phyloP scores from a whole-genome alignment of 2,329 filamentous ascomycete genomes.

The Fusarium sp. region DNA sequence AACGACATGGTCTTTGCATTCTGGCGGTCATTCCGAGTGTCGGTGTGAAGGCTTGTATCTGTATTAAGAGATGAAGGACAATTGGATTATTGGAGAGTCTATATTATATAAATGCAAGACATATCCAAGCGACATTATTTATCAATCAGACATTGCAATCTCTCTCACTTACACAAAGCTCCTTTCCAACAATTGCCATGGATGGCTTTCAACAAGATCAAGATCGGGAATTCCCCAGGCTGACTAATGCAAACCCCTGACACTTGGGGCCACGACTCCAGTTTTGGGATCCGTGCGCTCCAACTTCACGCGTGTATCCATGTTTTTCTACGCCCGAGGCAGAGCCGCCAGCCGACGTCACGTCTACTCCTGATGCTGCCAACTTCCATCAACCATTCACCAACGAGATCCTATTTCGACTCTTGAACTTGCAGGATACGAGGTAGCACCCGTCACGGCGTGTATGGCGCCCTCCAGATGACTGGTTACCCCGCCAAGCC shows the following conservation, averaged over 20 bases:
- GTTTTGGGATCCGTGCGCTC: conserved; percentile 43
- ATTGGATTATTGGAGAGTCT: background rate
- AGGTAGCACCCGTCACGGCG: conserved; percentile 13
- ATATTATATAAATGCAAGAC: background rate
- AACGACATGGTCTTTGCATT: background rate
- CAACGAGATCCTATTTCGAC: conserved; percentile 37
- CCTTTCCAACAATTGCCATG: conserved; percentile 17
- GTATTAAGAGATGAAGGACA: background rate
- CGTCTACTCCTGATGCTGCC: conserved; percentile 45
- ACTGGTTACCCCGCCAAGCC: conserved; percentile 41
- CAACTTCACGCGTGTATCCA: conserved; percentile 52
- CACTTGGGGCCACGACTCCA: background rate
- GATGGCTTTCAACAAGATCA: background rate
- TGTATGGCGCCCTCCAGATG: conserved; percentile 41
- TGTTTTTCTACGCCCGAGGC: conserved; percentile 47
- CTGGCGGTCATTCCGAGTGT: background rate
- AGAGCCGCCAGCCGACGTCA: conserved; percentile 46
- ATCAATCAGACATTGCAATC: background rate
- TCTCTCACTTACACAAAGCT: background rate
- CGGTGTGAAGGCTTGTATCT: background rate
- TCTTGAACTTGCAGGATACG: conserved; percentile 21
- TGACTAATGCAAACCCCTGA: conserved; percentile 5
- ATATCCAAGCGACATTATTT: background rate
- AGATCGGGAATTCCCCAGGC: background rate
- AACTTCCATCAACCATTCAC: conserved; percentile 43